phyloP scores from a whole-genome alignment of 1,284 basidiomycete genomes.

The Exobasidium rhododendri region DNA sequence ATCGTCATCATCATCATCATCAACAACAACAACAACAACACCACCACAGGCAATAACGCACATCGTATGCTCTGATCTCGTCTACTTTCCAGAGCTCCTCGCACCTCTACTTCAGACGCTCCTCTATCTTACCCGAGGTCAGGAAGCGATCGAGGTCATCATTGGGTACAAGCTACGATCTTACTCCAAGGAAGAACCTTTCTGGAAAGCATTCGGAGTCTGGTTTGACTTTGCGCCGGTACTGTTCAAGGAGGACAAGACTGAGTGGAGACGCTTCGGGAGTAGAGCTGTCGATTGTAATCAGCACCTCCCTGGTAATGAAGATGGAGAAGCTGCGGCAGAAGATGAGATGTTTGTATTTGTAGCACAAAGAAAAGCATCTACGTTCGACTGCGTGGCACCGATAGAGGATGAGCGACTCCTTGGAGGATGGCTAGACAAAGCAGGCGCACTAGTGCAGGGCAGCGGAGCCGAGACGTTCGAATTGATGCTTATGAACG shows the following conservation, averaged over 20 bases:
- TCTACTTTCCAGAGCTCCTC: slow-evolving; percentile 52
- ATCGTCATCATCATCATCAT: slow-evolving; percentile 14
- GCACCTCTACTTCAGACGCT: slow-evolving; percentile 46
- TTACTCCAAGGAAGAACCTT: slow-evolving; percentile 70
- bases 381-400: slow-evolving; percentile 26
- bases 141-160: slow-evolving; percentile 30
- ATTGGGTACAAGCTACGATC: slow-evolving; percentile 69
- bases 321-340: slow-evolving; percentile 8
- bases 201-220: slow-evolving; percentile 75
- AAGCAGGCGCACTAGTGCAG: not conserved
- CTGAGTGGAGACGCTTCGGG: slow-evolving; percentile 13
- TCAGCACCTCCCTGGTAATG: not conserved
- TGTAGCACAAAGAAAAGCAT: slow-evolving; percentile 29
- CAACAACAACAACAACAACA: not conserved
- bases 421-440: slow-evolving; percentile 30
- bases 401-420: slow-evolving; percentile 30
- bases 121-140: slow-evolving; percentile 27
- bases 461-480: slow-evolving; percentile 5
- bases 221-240: slow-evolving; percentile 75
- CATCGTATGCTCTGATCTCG: slow-evolving; percentile 50
- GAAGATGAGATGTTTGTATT: slow-evolving; percentile 43
- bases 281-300: slow-evolving; percentile 7
- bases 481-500: not conserved
- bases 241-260: slow-evolving; percentile 17
- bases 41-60: slow-evolving; percentile 27